Evolutionary conservation across 129 eudicot genomes (phyloP), one percentile per base, ranked within the genome.

Genomic region (Arctium lappa): DNA sequence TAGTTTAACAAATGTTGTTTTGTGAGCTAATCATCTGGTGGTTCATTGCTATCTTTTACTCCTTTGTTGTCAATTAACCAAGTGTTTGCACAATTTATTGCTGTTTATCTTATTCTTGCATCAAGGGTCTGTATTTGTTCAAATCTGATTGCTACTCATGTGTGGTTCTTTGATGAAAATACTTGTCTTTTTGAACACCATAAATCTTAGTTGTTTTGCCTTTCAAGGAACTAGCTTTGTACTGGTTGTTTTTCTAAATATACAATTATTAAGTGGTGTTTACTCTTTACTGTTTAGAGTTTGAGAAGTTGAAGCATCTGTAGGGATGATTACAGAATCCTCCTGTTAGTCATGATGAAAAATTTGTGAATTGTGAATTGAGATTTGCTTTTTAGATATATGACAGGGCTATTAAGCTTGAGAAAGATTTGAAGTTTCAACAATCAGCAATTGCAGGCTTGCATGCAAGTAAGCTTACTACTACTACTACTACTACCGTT

Each of bases 1-100:
- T 66, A 22, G 74, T 62, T 63, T 18, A 22, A 37, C 27, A 40
- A 30, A 22, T 63, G 27, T 32, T 76, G 40, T 76, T 60, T 77
- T 77, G 27, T 62, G 56, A 22, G 81, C n/a, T 36, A 33, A 11
- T 37, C 0, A 8, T 44, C 53, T 44, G 40, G 5, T 33, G 36
- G 50, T 7, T 44, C 12, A 44, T 37, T 63, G 72, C n/a, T 76
- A 94, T 22, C 27, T 22, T 22, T 22, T 88, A 12, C 89, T 3
- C 3, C 5, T 56, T 56, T 56, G 29, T 60, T 60, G 68, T n/a
- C n/a, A 18, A 60, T 60, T 60, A 60, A 60, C 68, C 68, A 60
- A 16, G 6, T 60, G 29, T 60, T 60, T 44, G 50, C 50, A 44
- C 8, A 44, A 44, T 8, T 44, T 56, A 16, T 56, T 56, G 7